These are phyloP conservation scores for Phragmites australis DNA, from an alignment of 176 grass and related monocot genomes.

Conservation along the genomic window DNA sequence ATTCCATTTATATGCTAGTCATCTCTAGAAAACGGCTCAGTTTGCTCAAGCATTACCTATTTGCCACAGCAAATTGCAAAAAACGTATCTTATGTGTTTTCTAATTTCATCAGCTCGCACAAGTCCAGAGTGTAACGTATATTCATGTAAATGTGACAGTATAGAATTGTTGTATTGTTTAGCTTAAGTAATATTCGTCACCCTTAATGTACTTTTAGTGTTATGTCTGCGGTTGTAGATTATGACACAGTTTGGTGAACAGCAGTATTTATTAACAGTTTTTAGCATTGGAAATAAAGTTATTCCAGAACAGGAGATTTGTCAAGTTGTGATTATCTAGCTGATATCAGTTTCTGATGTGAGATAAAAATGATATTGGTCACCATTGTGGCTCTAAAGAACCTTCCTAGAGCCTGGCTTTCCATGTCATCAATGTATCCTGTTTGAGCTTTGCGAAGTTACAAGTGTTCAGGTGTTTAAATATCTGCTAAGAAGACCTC, in stretches of 20 bases:
- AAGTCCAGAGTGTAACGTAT: neutral
- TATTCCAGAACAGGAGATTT: neutral
- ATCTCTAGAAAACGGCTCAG: neutral
- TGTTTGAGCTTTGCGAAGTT: neutral
- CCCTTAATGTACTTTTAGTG: constrained; percentile 3
- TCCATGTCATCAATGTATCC: neutral
- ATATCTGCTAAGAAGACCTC: neutral
- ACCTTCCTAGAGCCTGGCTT: neutral
- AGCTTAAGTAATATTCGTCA: neutral
- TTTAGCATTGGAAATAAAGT: constrained; percentile 11
- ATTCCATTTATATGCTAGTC: constrained; percentile 80
- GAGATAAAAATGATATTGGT: neutral
- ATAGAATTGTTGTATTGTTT: constrained; percentile 11
- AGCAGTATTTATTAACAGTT: neutral
- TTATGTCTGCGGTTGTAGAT: constrained; percentile 7
- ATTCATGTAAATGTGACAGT: constrained; percentile 27
- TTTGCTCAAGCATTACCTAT: neutral
- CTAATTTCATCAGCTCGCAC: constrained; percentile 17
- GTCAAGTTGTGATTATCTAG: neutral
- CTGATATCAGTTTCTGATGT: neutral
- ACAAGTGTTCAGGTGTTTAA: neutral
- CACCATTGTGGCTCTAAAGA: neutral
- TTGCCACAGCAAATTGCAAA: neutral
- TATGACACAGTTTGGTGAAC: neutral
- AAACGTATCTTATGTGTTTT: neutral